Conservation (phyloP, 352 stramenopile species). For the Phytophthora hybrid region DNA sequence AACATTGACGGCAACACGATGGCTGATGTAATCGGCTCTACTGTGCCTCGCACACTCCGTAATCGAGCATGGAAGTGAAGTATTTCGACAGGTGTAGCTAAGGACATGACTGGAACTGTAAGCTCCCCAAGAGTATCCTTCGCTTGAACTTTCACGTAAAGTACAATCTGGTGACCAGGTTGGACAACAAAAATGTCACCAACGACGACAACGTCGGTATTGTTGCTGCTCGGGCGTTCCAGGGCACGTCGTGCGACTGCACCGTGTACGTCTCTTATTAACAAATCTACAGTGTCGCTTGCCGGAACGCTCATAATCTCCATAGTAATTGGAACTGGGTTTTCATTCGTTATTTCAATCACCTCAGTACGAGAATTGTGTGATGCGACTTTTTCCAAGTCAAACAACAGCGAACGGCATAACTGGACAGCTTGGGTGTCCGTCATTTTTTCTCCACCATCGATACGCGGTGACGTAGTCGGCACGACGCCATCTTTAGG, state of each 20-base stretch:
- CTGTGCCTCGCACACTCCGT: slow-evolving; percentile 41
- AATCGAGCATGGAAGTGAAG: slow-evolving; percentile 47
- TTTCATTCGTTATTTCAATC: slow-evolving; percentile 59
- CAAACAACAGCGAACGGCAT: slow-evolving; percentile 54
- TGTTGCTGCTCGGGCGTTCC: slow-evolving; percentile 1
- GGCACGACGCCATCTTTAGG: slow-evolving; percentile 23
- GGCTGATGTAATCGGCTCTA: slow-evolving; percentile 37
- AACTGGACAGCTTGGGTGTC: slow-evolving; percentile 29
- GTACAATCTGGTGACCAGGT: slow-evolving; percentile 35
- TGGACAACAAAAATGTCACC: slow-evolving; percentile 42
- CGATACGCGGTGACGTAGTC: slow-evolving; percentile 17
- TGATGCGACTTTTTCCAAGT: slow-evolving; percentile 54
- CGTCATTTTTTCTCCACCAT: slow-evolving; percentile 17
- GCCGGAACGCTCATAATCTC: slow-evolving; percentile 26
- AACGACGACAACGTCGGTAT: not conserved
- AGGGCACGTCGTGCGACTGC: not conserved
- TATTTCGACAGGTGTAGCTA: slow-evolving; percentile 49
- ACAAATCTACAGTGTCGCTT: slow-evolving; percentile 33
- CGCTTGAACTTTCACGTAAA: slow-evolving; percentile 40
- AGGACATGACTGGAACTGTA: slow-evolving; percentile 44
- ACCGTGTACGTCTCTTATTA: slow-evolving; percentile 12
- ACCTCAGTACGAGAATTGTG: slow-evolving; percentile 36
- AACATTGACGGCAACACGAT: slow-evolving; percentile 52
- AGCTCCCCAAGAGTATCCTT: slow-evolving; percentile 35
- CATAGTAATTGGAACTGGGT: slow-evolving; percentile 49